Evolutionary conservation across 176 grass and related monocot genomes (phyloP), one percentile per base, ranked within the genome.

Genomic region (Puya raimondii): DNA sequence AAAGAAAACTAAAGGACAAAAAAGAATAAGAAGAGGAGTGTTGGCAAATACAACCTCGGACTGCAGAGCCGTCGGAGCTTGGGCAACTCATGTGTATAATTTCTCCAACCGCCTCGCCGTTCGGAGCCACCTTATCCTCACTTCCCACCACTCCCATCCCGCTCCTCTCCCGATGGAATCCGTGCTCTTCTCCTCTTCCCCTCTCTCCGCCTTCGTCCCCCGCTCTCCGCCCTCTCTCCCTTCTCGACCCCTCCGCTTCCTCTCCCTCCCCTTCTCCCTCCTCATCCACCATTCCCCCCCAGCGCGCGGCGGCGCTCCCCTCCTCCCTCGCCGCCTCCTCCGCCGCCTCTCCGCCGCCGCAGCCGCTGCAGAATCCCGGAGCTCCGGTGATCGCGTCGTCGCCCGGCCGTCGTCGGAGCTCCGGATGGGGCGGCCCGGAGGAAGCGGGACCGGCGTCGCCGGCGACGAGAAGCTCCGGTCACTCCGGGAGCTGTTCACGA

Each of bases 361-460:
- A 6, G 14, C 64, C 80, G 66, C 70, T 11, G 51, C 65, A 58
- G 61, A 64, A 2, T 64, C 49, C 13, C 48, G 71, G 17, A 64
- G 80, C 47, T 76, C 74, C 70, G 86, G 85, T 48, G 83, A 64
- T 17, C 73, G 65, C 68, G 63, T 76, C 72, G 76, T 87, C 53
- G 86, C 86, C 21, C 81, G 85, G 25, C 67, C 93, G 27, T 89
- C 89, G 22, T 85, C 84, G 10, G 89, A 96, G 84, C 79, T 96
- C 68, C 89, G 84, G 10, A 87, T 70, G 78, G 58, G 22, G 14
- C 52, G 23, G 2, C 47, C 27, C 11, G 68, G 52, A 14, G 76
- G 63, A 16, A 50, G 26, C 1, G 53, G 68, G 4, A 48, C 66
- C 11, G 23, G 49, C 10, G n/a, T 14, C n/a, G 59, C 15, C 0